Evolutionary conservation across 257 asterid genomes (phyloP), one percentile per base, ranked within the genome.

Genomic region (Striga asiatica): DNA sequence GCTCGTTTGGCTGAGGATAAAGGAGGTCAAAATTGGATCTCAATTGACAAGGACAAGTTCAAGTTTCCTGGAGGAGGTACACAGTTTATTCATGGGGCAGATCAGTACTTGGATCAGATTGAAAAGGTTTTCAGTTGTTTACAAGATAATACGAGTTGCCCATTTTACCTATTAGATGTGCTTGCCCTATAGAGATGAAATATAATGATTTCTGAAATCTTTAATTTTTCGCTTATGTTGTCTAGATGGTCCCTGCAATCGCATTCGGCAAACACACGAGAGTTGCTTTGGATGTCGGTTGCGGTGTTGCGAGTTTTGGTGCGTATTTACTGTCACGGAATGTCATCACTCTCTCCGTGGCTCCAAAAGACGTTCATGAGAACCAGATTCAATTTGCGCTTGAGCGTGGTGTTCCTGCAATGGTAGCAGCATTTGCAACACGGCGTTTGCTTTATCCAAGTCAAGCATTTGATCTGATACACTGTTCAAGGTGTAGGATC

Each of bases 61-160:
- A 91, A 80, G 73, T 91, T 91, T 70, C 98, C 98, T 54, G 96
- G 98, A 65, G 96, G 98, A 43, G 96, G 96, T 55, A 86, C 95
- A 38, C 96, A 91, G 72, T 86, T 91, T 72, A 87, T 91, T 51
- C 98, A 86, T 14, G 98, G 98, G 65, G 96, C 98, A 34, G 71
- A 80, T 73, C 81, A 87, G 76, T 91, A 91, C 75, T 65, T 91
- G 83, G 91, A 91, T 76, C 92, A 91, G 75, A 84, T 91, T 56
- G 92, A 78, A 67, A 75, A 87, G 94, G 98, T 91, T 49, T 7
- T 56, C 14, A 34, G 34, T 24, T 65, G 7, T 48, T 55, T n/a
- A n/a, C n/a, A n/a, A 18, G 5, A 13, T 13, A 27, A 16, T 48
- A 17, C 23, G 22, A 12, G 60, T 14, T 9, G 0, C 50, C 6